Percentiles rank a stretch among this genome's conserved stretches.
Conservation (phyloP, 768 basidiomycete species). For the Leucocoprinus birnbaumii region DNA sequence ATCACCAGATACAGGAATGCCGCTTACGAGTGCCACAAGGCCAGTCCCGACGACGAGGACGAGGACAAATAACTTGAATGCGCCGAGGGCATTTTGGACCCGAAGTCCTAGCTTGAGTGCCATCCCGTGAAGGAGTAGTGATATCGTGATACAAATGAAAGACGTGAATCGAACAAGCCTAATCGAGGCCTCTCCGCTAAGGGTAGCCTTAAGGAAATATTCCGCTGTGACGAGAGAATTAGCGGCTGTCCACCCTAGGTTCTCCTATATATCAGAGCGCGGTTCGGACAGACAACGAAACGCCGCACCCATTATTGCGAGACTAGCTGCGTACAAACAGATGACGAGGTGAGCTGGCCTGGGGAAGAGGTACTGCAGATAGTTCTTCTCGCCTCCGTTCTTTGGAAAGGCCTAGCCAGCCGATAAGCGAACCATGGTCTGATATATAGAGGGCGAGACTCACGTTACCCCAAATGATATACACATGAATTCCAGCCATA, state of each 20-base stretch:
- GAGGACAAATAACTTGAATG: conserved; percentile 51
- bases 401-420: conserved; percentile 46
- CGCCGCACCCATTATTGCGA: conserved; percentile 38
- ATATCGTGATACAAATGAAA: conserved; percentile 34
- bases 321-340: conserved; percentile 53
- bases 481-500: conserved; percentile 36
- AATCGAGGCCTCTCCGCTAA: conserved; percentile 15
- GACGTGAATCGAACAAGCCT: conserved; percentile 31
- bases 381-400: conserved; percentile 73
- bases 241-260: conserved; percentile 36
- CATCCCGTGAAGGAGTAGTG: conserved; percentile 36
- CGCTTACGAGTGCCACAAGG: conserved; percentile 37
- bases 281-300: background rate
- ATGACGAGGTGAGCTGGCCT: conserved; percentile 55
- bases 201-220: conserved; percentile 33
- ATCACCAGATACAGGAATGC: conserved; percentile 23
- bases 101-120: conserved; percentile 52
- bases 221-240: conserved; percentile 60
- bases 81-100: conserved; percentile 61
- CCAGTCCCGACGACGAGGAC: conserved; percentile 47
- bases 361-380: conserved; percentile 60
- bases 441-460: conserved; percentile 10
- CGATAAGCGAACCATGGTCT: background rate
- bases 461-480: conserved; percentile 38
- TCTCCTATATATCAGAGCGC: background rate